Conservation (phyloP, 768 basidiomycete species). For the Rhizopogon rudus region DNA sequence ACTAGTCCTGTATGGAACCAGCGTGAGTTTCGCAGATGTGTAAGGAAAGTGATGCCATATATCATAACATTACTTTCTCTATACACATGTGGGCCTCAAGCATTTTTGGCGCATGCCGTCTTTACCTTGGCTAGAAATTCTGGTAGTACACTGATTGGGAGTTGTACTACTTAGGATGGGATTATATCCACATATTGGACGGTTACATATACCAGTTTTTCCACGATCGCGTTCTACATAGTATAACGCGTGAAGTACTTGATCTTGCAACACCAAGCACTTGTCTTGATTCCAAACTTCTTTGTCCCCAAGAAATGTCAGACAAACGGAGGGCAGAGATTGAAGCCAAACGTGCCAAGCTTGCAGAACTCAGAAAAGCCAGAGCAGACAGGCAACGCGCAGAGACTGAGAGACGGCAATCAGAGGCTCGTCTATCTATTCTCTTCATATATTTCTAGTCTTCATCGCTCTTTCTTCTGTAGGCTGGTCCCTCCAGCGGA, state of each 20-base stretch:
- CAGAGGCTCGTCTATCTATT: slow-evolving; percentile 14
- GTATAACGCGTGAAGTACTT: background rate
- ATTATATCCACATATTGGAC: too few relatives aligned
- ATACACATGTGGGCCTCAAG: too few relatives aligned
- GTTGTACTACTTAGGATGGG: too few relatives aligned
- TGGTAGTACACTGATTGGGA: too few relatives aligned
- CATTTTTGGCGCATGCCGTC: too few relatives aligned
- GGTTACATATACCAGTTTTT: slow-evolving; percentile 1
- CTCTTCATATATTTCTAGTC: slow-evolving; percentile 2
- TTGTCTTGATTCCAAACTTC: background rate
- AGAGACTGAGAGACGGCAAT: slow-evolving; percentile 36
- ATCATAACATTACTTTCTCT: too few relatives aligned
- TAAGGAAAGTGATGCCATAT: too few relatives aligned
- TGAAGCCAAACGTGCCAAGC: slow-evolving; percentile 84
- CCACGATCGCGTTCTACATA: slow-evolving; percentile 13
- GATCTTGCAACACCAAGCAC: background rate
- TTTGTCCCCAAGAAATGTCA: slow-evolving; percentile 34
- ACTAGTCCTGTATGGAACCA: too few relatives aligned
- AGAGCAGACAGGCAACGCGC: slow-evolving; percentile 63
- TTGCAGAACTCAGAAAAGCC: slow-evolving; percentile 78
- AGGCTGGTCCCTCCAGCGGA: slow-evolving; percentile 38
- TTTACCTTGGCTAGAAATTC: too few relatives aligned
- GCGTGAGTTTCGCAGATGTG: too few relatives aligned
- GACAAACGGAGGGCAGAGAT: slow-evolving; percentile 81
- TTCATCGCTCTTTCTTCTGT: background rate